Percentiles rank a stretch among this genome's conserved stretches.
Evolutionary conservation across 345 rosid genomes (phyloP).

Genomic region (Abelmoschus esculentus): DNA sequence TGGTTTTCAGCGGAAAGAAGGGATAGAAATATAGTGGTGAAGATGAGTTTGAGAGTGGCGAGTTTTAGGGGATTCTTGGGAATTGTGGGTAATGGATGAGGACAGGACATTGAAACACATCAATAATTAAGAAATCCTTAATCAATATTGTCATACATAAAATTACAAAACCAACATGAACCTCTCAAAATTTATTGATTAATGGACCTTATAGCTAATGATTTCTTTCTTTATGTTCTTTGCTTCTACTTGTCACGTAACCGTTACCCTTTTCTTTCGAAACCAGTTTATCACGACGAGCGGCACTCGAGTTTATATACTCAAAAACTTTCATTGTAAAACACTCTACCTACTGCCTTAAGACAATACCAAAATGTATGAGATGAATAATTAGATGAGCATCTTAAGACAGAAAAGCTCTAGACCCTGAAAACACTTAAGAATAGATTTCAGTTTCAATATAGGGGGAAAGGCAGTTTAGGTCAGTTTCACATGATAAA

Average conservation of each 20-base stretch:
- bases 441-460: background rate
- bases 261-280: too few species aligned
- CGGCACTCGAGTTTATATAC: too few species aligned
- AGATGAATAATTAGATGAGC: background rate
- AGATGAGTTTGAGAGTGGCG: constrained; percentile 15
- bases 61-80: constrained; percentile 5
- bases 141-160: background rate
- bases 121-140: too few species aligned
- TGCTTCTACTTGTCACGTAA: too few species aligned
- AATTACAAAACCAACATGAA: background rate
- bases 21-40: constrained; percentile 14
- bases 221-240: too few species aligned
- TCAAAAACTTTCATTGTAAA: too few species aligned
- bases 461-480: background rate
- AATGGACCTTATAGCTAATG: background rate
- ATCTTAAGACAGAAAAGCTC: background rate
- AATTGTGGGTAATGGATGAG: background rate
- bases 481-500: background rate
- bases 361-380: background rate
- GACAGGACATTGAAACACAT: background rate
- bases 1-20: constrained; percentile 25
- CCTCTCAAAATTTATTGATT: background rate
- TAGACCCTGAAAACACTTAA: too few species aligned
- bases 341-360: too few species aligned
- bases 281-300: too few species aligned